These are phyloP conservation scores for Trypanosoma boissoni DNA, from an alignment of 208 protist genomes.

Conservation along the genomic window DNA sequence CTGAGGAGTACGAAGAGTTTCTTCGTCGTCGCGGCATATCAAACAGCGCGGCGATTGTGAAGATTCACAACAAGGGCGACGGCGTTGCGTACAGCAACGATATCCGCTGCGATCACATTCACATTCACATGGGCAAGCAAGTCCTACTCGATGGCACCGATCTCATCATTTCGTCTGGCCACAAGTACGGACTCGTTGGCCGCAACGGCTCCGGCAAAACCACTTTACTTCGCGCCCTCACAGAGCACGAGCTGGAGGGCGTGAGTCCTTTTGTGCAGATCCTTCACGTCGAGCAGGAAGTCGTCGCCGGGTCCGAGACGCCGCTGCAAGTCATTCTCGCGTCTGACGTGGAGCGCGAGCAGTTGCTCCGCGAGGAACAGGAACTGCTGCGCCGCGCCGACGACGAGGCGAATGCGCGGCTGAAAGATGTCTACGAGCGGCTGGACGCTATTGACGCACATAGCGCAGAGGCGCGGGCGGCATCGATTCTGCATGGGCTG, in stretches of 20 bases:
- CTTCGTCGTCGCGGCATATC: constrained; percentile 80
- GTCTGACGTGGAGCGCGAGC: constrained; percentile 90
- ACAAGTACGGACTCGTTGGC: constrained; percentile 96
- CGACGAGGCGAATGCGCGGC: constrained; percentile 63
- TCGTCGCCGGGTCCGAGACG: constrained; percentile 73
- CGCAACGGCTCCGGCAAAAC: constrained; percentile 94
- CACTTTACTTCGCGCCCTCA: constrained; percentile 94
- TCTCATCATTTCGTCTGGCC: constrained; percentile 73
- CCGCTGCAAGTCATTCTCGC: constrained; percentile 89
- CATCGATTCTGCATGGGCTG: constrained; percentile 89
- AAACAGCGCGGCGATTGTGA: constrained; percentile 69
- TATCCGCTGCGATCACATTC: constrained; percentile 84
- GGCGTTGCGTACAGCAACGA: constrained; percentile 76
- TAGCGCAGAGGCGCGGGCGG: constrained; percentile 86
- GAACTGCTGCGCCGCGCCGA: constrained; percentile 83
- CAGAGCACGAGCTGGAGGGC: constrained; percentile 89
- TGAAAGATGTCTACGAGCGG: constrained; percentile 94
- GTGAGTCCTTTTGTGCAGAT: constrained; percentile 97
- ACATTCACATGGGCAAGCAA: constrained; percentile 90
- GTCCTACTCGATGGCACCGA: constrained; percentile 79
- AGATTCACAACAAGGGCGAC: constrained; percentile 84
- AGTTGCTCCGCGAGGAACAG: constrained; percentile 91
- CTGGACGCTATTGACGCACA: constrained; percentile 95
- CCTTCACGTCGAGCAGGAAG: constrained; percentile 98
- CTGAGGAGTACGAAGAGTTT: constrained; percentile 89